A percentile compares a stretch with the other conserved stretches of the same genome.
Evolutionary conservation across 495 filamentous ascomycete species (phyloP).

Genomic region (Penicillium manginii): DNA sequence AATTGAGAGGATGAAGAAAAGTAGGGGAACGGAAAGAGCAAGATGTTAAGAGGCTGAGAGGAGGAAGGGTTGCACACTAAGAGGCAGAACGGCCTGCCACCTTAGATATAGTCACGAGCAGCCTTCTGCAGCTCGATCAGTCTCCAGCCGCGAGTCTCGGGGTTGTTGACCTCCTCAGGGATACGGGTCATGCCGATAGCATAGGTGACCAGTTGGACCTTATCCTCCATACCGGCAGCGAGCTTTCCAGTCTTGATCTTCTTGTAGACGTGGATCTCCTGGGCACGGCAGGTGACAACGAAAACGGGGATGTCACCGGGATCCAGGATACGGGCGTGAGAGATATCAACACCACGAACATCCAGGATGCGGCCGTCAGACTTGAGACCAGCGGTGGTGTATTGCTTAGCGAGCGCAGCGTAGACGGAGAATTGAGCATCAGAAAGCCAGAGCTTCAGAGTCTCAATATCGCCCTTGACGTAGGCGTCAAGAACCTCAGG

Average conservation of each 20-base stretch:
- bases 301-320: conserved; percentile 97
- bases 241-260: conserved; percentile 87
- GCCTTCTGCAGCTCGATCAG: conserved; percentile 99
- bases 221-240: conserved; percentile 98
- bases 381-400: conserved; percentile 87
- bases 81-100: conserved; percentile 2
- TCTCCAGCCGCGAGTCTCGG: conserved; percentile 94
- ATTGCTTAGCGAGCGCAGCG: conserved; percentile 90
- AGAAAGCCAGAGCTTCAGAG: conserved; percentile 89
- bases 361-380: conserved; percentile 94
- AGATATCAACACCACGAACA: conserved; percentile 89
- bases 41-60: conserved; percentile 8
- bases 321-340: conserved; percentile 88
- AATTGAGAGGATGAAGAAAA: conserved; percentile 28
- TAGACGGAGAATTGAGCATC: conserved; percentile 96
- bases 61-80: background rate
- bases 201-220: conserved; percentile 96
- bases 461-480: conserved; percentile 92
- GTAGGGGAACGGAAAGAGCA: conserved; percentile 5
- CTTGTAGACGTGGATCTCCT: conserved; percentile 95
- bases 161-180: conserved; percentile 93
- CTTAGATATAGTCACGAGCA: conserved; percentile 89
- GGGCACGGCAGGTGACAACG: conserved; percentile 93
- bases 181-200: conserved; percentile 94
- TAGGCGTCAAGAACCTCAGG: conserved; percentile 98